These are phyloP conservation scores for Ceratobasidium sp. DNA, from an alignment of 1,284 basidiomycete genomes.

Conservation along the genomic window DNA sequence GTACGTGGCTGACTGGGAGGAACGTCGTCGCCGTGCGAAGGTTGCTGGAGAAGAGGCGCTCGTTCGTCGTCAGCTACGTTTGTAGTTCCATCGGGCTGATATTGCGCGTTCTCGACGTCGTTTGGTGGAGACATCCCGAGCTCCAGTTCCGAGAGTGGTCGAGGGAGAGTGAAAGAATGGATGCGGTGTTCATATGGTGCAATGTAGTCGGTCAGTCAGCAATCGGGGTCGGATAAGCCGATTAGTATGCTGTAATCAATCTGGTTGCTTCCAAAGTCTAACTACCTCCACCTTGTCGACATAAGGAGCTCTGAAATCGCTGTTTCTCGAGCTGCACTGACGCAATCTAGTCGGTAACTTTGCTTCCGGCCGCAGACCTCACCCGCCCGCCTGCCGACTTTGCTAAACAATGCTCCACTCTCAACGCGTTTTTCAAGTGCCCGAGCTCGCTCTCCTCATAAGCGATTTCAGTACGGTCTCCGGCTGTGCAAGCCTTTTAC, in stretches of 20 bases:
- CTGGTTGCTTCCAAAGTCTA: background rate
- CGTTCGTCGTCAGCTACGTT: conserved; percentile 8
- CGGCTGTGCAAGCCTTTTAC: background rate
- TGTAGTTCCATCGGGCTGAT: background rate
- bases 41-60: conserved; percentile 14
- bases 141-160: background rate
- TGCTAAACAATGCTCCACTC: too few relatives aligned
- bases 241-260: background rate
- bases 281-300: too few relatives aligned
- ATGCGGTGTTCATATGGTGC: background rate
- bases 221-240: conserved; percentile 11
- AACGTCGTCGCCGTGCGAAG: background rate
- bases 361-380: too few relatives aligned
- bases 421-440: background rate
- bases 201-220: conserved; percentile 26
- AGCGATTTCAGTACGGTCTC: background rate
- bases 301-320: too few relatives aligned
- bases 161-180: conserved; percentile 9
- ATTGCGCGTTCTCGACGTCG: conserved; percentile 11
- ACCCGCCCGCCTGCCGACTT: too few relatives aligned
- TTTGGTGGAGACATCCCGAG: conserved; percentile 15
- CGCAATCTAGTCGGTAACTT: too few relatives aligned
- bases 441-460: background rate
- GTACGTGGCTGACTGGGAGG: conserved; percentile 14
- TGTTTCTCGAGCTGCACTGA: too few relatives aligned